Evolutionary conservation across 257 asterid species (phyloP), one percentile per base, ranked within the genome.

Genomic region (Paulownia fortunei): DNA sequence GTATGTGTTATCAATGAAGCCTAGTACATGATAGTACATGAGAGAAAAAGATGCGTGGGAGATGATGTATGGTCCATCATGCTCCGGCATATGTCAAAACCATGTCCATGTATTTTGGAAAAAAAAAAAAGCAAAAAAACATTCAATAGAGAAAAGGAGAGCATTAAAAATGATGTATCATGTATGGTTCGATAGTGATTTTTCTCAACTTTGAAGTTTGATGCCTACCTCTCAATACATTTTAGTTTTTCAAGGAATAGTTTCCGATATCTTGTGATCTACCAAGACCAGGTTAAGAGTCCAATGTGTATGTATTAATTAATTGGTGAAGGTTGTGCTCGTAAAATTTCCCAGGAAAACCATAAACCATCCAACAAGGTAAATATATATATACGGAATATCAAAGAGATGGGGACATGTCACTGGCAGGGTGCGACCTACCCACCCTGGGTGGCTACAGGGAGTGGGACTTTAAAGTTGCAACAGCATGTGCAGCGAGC

Each of bases 91-190:
- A 65, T 34, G 37, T 26, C 59, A 2, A 49, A 49, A 11, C 12
- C 49, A 52, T 71, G 59, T n/a, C 49, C 66, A 19, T 32, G 32
- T 61, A 5, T 61, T 30, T 69, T 34, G 27, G 24, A 37, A 13
- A 47, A 18, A 13, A 55, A 56, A 2, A 21, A 9, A 8, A 12
- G 15, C 24, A 16, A 46, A 63, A 60, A 55, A 24, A 72, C 67
- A 71, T 71, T 62, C 27, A 79, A 49, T 16, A 32, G 26, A 26
- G 73, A 71, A 56, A 27, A 27, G 63, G 81, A 77, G 62, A 68
- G 5, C 71, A 18, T 55, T 70, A 52, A 55, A 37, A 69, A 32
- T 46, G 81, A 69, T 18, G 47, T 32, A 12, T 78, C 82, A 36
- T 27, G 32, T 59, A 23, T 10, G 15, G 26, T 30, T 73, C 18